These are phyloP conservation scores for Schizothecium vesticola DNA, from an alignment of 495 filamentous ascomycete genomes.

Conservation along the genomic window DNA sequence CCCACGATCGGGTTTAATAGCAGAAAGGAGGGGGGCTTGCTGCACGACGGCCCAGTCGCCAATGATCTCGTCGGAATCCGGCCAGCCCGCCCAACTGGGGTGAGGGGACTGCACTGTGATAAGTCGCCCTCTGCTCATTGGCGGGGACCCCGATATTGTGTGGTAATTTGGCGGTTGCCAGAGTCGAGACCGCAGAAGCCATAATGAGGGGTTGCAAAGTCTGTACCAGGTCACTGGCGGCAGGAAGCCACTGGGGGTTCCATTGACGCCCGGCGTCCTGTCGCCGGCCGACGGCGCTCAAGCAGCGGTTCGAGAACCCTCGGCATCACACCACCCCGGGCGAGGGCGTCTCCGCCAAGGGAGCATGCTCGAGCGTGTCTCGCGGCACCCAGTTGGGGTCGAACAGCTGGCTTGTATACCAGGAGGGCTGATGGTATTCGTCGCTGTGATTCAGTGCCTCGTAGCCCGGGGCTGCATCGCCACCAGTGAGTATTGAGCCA, in stretches of 20 bases:
- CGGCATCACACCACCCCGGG: constrained; percentile 21
- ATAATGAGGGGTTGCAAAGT: constrained; percentile 20
- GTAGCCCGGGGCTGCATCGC: constrained; percentile 19
- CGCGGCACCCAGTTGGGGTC: constrained; percentile 34
- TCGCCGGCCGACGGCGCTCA: neutral
- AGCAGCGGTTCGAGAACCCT: neutral
- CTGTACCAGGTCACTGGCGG: neutral
- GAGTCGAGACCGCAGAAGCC: constrained; percentile 16
- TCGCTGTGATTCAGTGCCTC: constrained; percentile 27
- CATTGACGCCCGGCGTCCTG: constrained; percentile 1
- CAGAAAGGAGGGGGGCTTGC: constrained; percentile 18
- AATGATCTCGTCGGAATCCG: constrained; percentile 20
- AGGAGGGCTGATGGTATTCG: constrained; percentile 29
- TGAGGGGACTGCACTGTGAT: constrained; percentile 26
- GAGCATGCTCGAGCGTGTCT: constrained; percentile 28
- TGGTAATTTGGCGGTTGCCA: constrained; percentile 22
- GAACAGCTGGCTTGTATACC: constrained; percentile 39
- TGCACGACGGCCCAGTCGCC: constrained; percentile 22
- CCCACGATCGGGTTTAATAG: constrained; percentile 15
- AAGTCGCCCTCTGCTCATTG: constrained; percentile 22
- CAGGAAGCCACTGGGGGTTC: constrained; percentile 7
- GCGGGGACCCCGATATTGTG: constrained; percentile 19
- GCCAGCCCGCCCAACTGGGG: constrained; percentile 16
- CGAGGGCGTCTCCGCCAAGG: constrained; percentile 8
- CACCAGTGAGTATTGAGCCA: neutral